Evolutionary conservation across 1,284 basidiomycete genomes (phyloP).

Genomic region (Ceratobasidium sp.): DNA sequence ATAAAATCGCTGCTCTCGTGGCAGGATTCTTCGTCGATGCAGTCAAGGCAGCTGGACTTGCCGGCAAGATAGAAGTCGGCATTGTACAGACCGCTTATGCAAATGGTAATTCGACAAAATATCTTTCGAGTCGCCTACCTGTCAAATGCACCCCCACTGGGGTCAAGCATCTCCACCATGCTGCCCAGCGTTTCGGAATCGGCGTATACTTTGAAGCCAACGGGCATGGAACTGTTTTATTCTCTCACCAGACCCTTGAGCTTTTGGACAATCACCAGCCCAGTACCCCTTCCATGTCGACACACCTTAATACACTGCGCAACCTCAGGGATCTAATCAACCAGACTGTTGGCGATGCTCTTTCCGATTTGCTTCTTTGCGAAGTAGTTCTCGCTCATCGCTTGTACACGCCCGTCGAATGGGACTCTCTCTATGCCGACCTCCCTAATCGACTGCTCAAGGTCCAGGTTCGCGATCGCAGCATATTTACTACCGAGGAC

Average conservation of each 20-base stretch:
- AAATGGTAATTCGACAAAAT: conserved; percentile 96
- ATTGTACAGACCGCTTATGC: conserved; percentile 99
- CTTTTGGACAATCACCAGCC: conserved; percentile 70
- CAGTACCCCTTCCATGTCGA: conserved; percentile 78
- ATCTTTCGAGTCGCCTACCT: conserved; percentile 83
- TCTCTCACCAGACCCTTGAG: conserved; percentile 76
- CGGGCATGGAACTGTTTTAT: conserved; percentile 97
- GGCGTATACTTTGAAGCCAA: conserved; percentile 99
- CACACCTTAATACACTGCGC: conserved; percentile 76
- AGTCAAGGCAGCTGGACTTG: conserved; percentile 82
- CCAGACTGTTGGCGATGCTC: conserved; percentile 97
- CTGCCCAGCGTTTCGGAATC: conserved; percentile 91
- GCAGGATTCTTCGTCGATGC: conserved; percentile 93
- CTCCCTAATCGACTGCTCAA: conserved; percentile 97
- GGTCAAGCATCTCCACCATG: conserved; percentile 98
- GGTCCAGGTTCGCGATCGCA: conserved; percentile 86
- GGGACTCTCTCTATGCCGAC: conserved; percentile 94
- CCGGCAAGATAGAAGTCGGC: conserved; percentile 77
- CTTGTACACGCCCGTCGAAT: conserved; percentile 83
- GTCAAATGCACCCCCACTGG: conserved; percentile 96
- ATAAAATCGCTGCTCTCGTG: conserved; percentile 96
- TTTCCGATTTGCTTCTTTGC: conserved; percentile 96
- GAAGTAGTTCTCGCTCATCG: conserved; percentile 91
- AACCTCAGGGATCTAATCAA: conserved; percentile 90
- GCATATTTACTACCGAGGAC: conserved; percentile 88